Evolutionary conservation across 495 filamentous ascomycete species (phyloP).

Genomic region (Ascobolus immersus): DNA sequence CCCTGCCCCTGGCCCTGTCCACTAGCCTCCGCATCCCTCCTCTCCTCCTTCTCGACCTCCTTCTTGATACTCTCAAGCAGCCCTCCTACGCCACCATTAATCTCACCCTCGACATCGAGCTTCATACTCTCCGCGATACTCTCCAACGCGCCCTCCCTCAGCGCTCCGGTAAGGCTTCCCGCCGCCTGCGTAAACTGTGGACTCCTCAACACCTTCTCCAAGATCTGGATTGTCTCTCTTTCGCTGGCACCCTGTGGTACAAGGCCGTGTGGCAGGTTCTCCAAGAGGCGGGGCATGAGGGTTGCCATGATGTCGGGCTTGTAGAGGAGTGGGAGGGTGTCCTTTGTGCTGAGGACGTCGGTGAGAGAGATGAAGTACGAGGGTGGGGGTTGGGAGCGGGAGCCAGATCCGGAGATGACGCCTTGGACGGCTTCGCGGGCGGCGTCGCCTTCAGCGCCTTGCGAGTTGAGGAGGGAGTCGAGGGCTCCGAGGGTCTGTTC

Average conservation of each 20-base stretch:
- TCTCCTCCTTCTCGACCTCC: slow-evolving; percentile 36
- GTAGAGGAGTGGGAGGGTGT: slow-evolving; percentile 54
- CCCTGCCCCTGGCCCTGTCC: no score
- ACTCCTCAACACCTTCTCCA: slow-evolving; percentile 61
- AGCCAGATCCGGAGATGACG: slow-evolving; percentile 24
- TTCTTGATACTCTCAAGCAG: slow-evolving; percentile 63
- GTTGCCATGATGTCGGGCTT: no score
- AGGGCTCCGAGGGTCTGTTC: no score
- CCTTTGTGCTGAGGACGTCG: slow-evolving; percentile 54
- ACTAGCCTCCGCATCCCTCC: slow-evolving; percentile 14
- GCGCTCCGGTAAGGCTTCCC: slow-evolving; percentile 55
- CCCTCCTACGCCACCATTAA: slow-evolving; percentile 47
- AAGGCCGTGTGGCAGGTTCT: slow-evolving; percentile 40
- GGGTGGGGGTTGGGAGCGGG: slow-evolving; percentile 41
- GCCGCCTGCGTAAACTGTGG: slow-evolving; percentile 80
- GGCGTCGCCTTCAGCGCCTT: no score
- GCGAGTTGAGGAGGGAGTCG: no score
- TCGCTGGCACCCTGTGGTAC: slow-evolving; percentile 20
- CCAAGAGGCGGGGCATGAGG: no score
- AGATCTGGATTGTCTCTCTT: slow-evolving; percentile 53
- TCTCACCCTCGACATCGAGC: slow-evolving; percentile 43
- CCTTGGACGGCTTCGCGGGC: slow-evolving; percentile 14
- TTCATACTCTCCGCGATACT: slow-evolving; percentile 69
- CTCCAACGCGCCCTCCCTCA: slow-evolving; percentile 78
- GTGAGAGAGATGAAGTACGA: slow-evolving; percentile 29